These are phyloP conservation scores for Pyrenopolyporus hunteri DNA, from an alignment of 495 filamentous ascomycete species.

Conservation along the genomic window DNA sequence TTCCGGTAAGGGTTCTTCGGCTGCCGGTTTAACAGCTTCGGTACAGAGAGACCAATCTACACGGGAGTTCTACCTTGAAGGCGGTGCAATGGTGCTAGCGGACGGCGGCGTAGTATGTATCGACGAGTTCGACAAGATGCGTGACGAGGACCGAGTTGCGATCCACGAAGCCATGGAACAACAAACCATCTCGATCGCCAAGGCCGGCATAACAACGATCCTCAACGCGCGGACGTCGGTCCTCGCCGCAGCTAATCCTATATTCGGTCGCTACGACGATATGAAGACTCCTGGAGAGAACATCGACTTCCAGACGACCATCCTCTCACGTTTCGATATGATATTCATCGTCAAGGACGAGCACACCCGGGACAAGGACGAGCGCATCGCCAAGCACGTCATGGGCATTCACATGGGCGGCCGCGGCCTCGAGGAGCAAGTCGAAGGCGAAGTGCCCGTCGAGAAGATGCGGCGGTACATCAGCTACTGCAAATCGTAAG, in stretches of 20 bases:
- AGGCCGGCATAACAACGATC: slow-evolving; percentile 98
- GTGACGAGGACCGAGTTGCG: slow-evolving; percentile 96
- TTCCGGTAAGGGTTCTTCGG: slow-evolving; percentile 97
- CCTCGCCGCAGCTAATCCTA: slow-evolving; percentile 94
- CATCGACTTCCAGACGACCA: slow-evolving; percentile 99
- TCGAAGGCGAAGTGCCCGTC: slow-evolving; percentile 83
- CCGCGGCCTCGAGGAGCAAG: slow-evolving; percentile 79
- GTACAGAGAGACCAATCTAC: slow-evolving; percentile 92
- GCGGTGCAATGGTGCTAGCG: slow-evolving; percentile 97
- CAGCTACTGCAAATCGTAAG: slow-evolving; percentile 94
- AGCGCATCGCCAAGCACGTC: slow-evolving; percentile 93
- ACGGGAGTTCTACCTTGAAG: slow-evolving; percentile 97
- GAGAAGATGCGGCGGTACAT: slow-evolving; percentile 99
- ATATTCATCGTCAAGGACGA: slow-evolving; percentile 99
- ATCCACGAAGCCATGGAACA: slow-evolving; percentile 99
- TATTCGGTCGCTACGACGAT: slow-evolving; percentile 98
- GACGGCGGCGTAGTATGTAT: slow-evolving; percentile 99
- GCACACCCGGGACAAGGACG: slow-evolving; percentile 87
- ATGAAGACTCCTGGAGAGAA: slow-evolving; percentile 98
- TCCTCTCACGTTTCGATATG: slow-evolving; percentile 98
- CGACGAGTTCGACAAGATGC: slow-evolving; percentile 99
- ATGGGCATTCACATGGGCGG: slow-evolving; percentile 98
- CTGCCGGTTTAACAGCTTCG: slow-evolving; percentile 96
- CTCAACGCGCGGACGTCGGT: slow-evolving; percentile 96
- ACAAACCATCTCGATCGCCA: slow-evolving; percentile 99